Evolutionary conservation across 2,329 filamentous ascomycete species (phyloP), one percentile per base, ranked within the genome.

Genomic region (Colletotrichum kahawae): DNA sequence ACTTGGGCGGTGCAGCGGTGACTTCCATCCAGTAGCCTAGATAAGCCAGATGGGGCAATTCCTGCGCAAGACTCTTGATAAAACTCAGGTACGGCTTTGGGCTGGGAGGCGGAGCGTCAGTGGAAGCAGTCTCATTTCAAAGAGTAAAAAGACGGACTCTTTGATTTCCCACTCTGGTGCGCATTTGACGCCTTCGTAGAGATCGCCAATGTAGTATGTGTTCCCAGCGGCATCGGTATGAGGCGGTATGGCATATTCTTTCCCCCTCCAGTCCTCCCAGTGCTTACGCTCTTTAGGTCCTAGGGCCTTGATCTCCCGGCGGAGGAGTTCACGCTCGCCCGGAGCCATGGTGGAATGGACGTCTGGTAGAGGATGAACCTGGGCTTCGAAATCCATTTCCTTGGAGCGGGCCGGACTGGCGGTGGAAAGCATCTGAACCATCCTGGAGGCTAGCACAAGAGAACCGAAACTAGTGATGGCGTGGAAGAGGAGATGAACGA

Each of bases 191-290:
- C 38, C 38, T 48, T 48, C 38, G 38, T 48, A 48, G 38, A 48
- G 38, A 48, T 48, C 38, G 38, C 38, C 38, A 48, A 48, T 48
- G 38, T 48, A 48, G 38, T 48, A 48, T 48, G 38, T 48, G 38
- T n/a, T n/a, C 38, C 38, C 38, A 1, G 38, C 38, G 9, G 38
- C 38, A 48, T 48, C 38, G 38, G 38, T 48, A 48, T 48, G 38
- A 48, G 38, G 38, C 18, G 7, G 18, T 1, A 48, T 48, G 1
- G 38, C 38, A n/a, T 4, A 48, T 4, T 48, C 38, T 21, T 48
- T 48, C 38, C 3, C 38, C 0, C 1, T 1, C 38, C 38, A 48
- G 38, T 6, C 18, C 38, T 21, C 0, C 38, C 38, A 48, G 0
- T 48, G 38, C n/a, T 12, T 48, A n/a, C n/a, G n/a, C 38, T 48